Conservation (phyloP, 306 rosid genomes). For the Acacia acuminata region DNA sequence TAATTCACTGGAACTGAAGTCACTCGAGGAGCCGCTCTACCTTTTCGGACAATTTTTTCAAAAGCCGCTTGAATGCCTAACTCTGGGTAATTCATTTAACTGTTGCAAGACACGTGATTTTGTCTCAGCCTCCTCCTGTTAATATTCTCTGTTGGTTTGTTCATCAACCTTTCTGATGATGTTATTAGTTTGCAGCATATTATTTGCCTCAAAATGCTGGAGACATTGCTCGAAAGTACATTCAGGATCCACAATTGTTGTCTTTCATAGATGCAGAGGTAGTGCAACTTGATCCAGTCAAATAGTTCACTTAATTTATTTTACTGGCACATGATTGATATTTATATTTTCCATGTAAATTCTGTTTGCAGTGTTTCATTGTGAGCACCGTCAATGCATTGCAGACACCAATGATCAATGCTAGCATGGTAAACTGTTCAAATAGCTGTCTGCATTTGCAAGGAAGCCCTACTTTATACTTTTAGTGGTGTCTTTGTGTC, state of each 20-base stretch:
- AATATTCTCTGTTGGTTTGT: slow-evolving; percentile 21
- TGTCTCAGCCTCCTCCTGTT: neutral
- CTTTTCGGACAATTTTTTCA: slow-evolving; percentile 92
- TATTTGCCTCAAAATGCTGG: slow-evolving; percentile 97
- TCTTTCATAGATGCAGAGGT: slow-evolving; percentile 99
- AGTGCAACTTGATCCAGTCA: slow-evolving; percentile 29
- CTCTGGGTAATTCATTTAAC: slow-evolving; percentile 63
- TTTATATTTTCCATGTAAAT: neutral
- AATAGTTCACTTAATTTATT: slow-evolving; percentile 27
- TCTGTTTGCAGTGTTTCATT: slow-evolving; percentile 78
- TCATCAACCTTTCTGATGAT: slow-evolving; percentile 25
- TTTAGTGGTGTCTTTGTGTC: slow-evolving; percentile 13
- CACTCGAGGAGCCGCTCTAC: slow-evolving; percentile 96
- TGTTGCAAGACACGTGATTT: neutral
- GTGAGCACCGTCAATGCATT: slow-evolving; percentile 94
- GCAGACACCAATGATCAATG: slow-evolving; percentile 99
- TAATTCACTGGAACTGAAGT: slow-evolving; percentile 93
- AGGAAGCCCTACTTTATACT: slow-evolving; percentile 11
- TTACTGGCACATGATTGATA: slow-evolving; percentile 18
- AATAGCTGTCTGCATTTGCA: slow-evolving; percentile 16
- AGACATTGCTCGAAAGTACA: slow-evolving; percentile 82
- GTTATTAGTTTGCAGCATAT: slow-evolving; percentile 63
- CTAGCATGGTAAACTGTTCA: slow-evolving; percentile 74
- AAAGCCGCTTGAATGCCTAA: slow-evolving; percentile 88
- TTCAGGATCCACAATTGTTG: slow-evolving; percentile 77